Evolutionary conservation across 2,329 filamentous ascomycete species (phyloP), one percentile per base, ranked within the genome.

Genomic region (Fonsecaea multimorphosa): DNA sequence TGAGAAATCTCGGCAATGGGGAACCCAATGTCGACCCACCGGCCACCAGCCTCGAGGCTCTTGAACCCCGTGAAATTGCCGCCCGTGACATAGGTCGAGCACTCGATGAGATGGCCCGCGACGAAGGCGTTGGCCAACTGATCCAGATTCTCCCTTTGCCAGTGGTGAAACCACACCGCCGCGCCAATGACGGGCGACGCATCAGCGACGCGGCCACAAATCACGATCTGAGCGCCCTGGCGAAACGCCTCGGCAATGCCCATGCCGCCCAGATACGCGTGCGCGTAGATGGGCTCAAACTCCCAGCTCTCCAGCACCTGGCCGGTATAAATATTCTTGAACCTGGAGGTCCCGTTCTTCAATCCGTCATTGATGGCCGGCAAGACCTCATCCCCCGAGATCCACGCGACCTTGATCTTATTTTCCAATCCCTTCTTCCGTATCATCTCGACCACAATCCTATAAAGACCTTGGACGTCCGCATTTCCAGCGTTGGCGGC

Each of bases 301-400:
- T 66, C 36, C 78, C 78, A 80, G 44, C 76, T 72, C 7, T 74
- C 73, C 4, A 78, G 68, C 3, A 64, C 61, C 52, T 77, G 72
- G 8, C 76, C 77, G 0, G 77, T 79, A 62, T 80, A 79, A 31
- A 80, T 73, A 58, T 79, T 80, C 38, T 73, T 77, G 69, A 80
- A 79, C 1, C 73, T 73, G 31, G 77, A 76, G 40, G 74, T 72
- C 2, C 76, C 77, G 12, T 69, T 71, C 1, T 70, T 64, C n/a
- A 79, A 65, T 1, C 72, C 71, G 3, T 71, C 60, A 58, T 76
- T 72, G 36, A 80, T 70, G 0, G 74, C 73, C 2, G 75, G 72
- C 4, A 80, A 70, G 5, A 80, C 77, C 66, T 81, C 78, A 66
- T 84, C 82, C 1, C 82, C 82, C 40, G 78, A 79, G 22, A 84